Percentiles rank a stretch among this genome's conserved stretches.
These are phyloP conservation scores for Salix brachista DNA, from an alignment of 345 rosid genomes.

Conservation along the genomic window DNA sequence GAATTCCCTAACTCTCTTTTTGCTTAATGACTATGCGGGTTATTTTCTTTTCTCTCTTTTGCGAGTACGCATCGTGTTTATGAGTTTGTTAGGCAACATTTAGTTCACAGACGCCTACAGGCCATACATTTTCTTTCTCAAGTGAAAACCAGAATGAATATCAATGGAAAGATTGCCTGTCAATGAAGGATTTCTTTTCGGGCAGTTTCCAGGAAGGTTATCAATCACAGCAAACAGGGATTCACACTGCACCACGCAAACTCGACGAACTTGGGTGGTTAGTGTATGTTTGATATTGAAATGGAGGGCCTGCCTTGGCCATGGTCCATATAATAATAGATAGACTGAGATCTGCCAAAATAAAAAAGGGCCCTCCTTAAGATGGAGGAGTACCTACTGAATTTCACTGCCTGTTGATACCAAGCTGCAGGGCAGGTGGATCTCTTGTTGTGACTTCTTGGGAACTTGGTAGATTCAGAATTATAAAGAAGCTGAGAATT, in stretches of 20 bases:
- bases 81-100: neutral
- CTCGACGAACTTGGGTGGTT: neutral
- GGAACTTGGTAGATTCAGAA: too few relatives aligned
- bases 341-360: too few relatives aligned
- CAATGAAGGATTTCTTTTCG: neutral
- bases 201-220: constrained; percentile 10
- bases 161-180: neutral
- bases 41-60: neutral
- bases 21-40: too few relatives aligned
- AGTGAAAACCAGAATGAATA: neutral
- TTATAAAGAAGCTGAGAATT: too few relatives aligned
- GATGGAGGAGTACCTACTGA: too few relatives aligned
- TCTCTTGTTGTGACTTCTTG: too few relatives aligned
- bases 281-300: neutral
- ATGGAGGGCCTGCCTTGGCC: neutral
- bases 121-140: neutral
- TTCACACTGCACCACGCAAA: neutral
- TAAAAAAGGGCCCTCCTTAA: too few relatives aligned
- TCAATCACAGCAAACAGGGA: too few relatives aligned
- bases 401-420: too few relatives aligned
- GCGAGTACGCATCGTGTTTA: neutral
- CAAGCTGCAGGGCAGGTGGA: too few relatives aligned
- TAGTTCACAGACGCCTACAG: neutral
- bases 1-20: neutral
- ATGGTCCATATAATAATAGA: neutral